A percentile compares a stretch with the other conserved stretches of the same genome.
Evolutionary conservation across 192 early-diverging fungal species (phyloP).

Genomic region (Coemansia sp.): DNA sequence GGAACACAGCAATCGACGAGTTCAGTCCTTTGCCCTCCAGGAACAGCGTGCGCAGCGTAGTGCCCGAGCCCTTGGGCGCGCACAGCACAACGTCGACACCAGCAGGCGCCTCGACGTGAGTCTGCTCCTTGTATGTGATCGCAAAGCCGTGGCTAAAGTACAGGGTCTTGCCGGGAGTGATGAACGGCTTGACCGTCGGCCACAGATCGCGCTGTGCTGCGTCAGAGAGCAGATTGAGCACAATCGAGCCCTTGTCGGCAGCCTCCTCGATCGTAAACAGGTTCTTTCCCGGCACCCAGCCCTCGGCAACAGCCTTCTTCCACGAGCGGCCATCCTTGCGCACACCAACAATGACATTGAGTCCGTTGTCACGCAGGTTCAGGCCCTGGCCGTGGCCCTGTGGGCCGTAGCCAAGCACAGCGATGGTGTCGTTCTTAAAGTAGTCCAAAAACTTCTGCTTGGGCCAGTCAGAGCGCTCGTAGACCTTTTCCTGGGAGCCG

Average conservation of each 20-base stretch:
- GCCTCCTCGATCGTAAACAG: conserved; percentile 94
- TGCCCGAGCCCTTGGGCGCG: conserved; percentile 95
- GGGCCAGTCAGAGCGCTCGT: conserved; percentile 93
- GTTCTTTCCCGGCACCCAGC: conserved; percentile 94
- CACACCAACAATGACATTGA: conserved; percentile 94
- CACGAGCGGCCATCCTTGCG: conserved; percentile 87
- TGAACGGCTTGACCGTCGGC: conserved; percentile 77
- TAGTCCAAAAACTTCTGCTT: conserved; percentile 85
- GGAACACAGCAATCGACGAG: conserved; percentile 92
- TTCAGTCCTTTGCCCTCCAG: conserved; percentile 96
- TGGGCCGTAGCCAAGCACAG: conserved; percentile 92
- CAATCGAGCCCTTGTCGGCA: conserved; percentile 81
- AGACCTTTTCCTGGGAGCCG: conserved; percentile 86
- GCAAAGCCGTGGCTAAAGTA: conserved; percentile 98
- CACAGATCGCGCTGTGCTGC: conserved; percentile 93
- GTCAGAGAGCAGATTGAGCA: conserved; percentile 95
- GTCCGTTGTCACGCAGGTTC: conserved; percentile 93
- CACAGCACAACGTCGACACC: conserved; percentile 95
- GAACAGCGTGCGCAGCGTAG: conserved; percentile 94
- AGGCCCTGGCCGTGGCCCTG: conserved; percentile 92
- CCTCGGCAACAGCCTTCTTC: conserved; percentile 89
- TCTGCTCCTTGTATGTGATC: conserved; percentile 90
- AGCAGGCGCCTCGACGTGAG: conserved; percentile 83
- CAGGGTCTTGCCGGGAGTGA: conserved; percentile 96
- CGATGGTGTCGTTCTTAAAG: conserved; percentile 91